Evolutionary conservation across 2,329 filamentous ascomycete genomes (phyloP).

Genomic region (Esteya vermicola): DNA sequence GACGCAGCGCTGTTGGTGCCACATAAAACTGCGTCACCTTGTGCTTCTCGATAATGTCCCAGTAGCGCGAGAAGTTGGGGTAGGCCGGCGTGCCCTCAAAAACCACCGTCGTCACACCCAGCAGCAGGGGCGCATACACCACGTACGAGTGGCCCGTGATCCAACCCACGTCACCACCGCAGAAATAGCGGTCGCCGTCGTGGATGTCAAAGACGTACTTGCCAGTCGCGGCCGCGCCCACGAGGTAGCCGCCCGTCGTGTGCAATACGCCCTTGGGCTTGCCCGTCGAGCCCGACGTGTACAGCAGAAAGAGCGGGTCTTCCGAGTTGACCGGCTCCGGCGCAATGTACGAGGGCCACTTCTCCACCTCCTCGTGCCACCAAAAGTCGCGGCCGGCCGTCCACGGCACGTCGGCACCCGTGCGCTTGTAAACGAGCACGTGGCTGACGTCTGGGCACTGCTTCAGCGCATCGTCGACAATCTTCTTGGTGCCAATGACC

Average conservation of each 20-base stretch:
- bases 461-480: conserved; percentile 93
- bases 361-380: conserved; percentile 98
- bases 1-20: conserved; percentile 79
- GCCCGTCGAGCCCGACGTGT: conserved; percentile 93
- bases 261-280: conserved; percentile 99
- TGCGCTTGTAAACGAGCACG: conserved; percentile 89
- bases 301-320: conserved; percentile 92
- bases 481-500: conserved; percentile 95
- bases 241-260: conserved; percentile 87
- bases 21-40: conserved; percentile 97
- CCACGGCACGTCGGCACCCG: conserved; percentile 84
- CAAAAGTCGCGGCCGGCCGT: conserved; percentile 79
- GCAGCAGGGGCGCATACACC: conserved; percentile 84
- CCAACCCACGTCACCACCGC: conserved; percentile 96
- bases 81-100: conserved; percentile 97
- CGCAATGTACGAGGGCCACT: conserved; percentile 85
- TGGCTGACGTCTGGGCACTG: conserved; percentile 81
- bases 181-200: conserved; percentile 87
- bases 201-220: conserved; percentile 99
- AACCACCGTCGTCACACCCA: conserved; percentile 88
- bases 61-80: conserved; percentile 95
- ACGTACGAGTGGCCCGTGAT: conserved; percentile 98
- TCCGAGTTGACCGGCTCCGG: conserved; percentile 85
- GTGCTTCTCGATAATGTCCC: conserved; percentile 95
- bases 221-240: conserved; percentile 83